Conservation (phyloP, 208 protist species). For the Leishmania amazonensis region DNA sequence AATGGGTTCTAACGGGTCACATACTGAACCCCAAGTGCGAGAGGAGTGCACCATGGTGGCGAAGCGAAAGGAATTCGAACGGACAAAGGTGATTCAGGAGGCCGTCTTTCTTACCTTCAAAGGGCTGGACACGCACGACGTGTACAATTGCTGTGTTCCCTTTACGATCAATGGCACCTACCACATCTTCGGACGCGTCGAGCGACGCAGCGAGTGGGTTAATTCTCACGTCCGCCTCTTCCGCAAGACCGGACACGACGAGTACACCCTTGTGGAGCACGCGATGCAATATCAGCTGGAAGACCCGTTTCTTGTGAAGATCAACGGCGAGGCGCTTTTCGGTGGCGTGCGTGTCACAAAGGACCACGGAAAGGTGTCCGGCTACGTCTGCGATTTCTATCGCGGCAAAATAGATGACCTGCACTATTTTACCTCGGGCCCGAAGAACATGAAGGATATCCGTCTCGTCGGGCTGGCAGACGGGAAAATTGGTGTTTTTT, state of each 20-base stretch:
- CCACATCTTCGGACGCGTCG: constrained; percentile 51
- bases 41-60: constrained; percentile 51
- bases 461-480: constrained; percentile 50
- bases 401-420: constrained; percentile 37
- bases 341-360: constrained; percentile 61
- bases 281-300: constrained; percentile 50
- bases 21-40: neutral
- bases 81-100: constrained; percentile 44
- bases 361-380: constrained; percentile 40
- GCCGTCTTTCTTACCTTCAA: constrained; percentile 45
- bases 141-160: constrained; percentile 64
- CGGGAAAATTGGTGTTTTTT: constrained; percentile 57
- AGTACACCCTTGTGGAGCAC: constrained; percentile 53
- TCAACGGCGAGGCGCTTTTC: constrained; percentile 49
- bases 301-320: constrained; percentile 58
- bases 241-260: constrained; percentile 45
- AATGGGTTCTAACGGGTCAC: constrained; percentile 25
- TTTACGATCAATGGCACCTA: constrained; percentile 51
- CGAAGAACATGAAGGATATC: constrained; percentile 66
- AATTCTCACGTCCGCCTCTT: constrained; percentile 58
- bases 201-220: constrained; percentile 56
- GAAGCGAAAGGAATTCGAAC: constrained; percentile 45
- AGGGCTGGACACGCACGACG: constrained; percentile 51
- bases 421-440: constrained; percentile 60
- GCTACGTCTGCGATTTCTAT: constrained; percentile 65